A percentile compares a stretch with the other conserved stretches of the same genome.
Conservation (phyloP, 164 flowering plant species). For the Santalum album region DNA sequence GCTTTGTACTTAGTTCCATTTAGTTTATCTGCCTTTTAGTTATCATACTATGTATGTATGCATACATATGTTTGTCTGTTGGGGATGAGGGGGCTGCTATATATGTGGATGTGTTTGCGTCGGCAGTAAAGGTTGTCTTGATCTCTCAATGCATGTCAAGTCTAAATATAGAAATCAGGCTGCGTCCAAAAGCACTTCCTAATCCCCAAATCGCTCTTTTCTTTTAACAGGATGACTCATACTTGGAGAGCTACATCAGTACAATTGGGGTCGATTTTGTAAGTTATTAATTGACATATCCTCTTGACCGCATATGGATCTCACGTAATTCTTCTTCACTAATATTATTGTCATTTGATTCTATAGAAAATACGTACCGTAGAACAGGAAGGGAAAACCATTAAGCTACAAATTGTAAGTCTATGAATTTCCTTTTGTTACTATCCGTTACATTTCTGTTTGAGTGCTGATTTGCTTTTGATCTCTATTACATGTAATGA, state of each 20-base stretch:
- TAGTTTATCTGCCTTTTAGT: too few species aligned
- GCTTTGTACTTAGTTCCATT: too few species aligned
- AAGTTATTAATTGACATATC: slow-evolving; percentile 20
- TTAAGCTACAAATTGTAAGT: slow-evolving; percentile 92
- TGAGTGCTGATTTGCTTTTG: not conserved
- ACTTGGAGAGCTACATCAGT: slow-evolving; percentile 88
- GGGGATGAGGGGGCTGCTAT: too few species aligned
- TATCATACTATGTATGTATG: too few species aligned
- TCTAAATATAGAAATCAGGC: too few species aligned
- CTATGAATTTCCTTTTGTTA: not conserved
- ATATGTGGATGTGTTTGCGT: too few species aligned
- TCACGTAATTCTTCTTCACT: not conserved
- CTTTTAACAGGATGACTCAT: slow-evolving; percentile 98
- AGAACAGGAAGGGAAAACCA: slow-evolving; percentile 93
- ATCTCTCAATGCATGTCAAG: too few species aligned
- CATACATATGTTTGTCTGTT: too few species aligned
- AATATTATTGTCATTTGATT: slow-evolving; percentile 6
- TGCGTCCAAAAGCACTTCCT: too few species aligned
- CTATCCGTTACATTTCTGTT: not conserved
- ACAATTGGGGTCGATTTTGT: slow-evolving; percentile 96
- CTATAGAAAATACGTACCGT: slow-evolving; percentile 90
- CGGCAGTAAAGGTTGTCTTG: too few species aligned
- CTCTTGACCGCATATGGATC: not conserved
- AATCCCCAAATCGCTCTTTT: too few species aligned
- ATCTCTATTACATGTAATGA: too few species aligned